phyloP scores from a whole-genome alignment of 1,284 basidiomycete genomes.

The Boletus smithii region DNA sequence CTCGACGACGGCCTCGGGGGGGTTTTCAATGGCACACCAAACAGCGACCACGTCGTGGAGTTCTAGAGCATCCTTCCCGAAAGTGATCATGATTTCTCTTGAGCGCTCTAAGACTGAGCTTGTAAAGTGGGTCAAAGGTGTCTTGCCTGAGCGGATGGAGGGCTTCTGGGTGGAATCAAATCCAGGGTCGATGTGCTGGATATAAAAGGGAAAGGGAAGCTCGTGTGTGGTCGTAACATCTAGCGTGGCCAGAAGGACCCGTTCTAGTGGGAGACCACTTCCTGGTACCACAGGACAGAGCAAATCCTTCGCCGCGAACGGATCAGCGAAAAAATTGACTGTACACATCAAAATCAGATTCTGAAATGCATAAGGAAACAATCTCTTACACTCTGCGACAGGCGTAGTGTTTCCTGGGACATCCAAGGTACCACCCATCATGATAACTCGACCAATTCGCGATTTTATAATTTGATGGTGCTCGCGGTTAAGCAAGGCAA shows the following conservation, averaged over 20 bases:
- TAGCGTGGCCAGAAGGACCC: constrained; percentile 72
- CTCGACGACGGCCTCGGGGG: constrained; percentile 39
- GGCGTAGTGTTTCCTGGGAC: constrained; percentile 89
- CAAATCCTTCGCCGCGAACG: constrained; percentile 75
- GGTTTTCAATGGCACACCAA: constrained; percentile 75
- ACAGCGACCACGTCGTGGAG: constrained; percentile 80
- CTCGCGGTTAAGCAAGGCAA: constrained; percentile 66
- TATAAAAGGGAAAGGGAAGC: constrained; percentile 69
- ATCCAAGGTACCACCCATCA: constrained; percentile 97
- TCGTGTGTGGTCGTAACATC: constrained; percentile 81
- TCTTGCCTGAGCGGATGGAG: constrained; percentile 43
- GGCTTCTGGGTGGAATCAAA: constrained; percentile 51
- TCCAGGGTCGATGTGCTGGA: constrained; percentile 47
- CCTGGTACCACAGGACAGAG: constrained; percentile 41
- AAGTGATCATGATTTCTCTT: constrained; percentile 64
- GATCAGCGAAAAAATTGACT: constrained; percentile 96
- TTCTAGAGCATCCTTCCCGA: constrained; percentile 81
- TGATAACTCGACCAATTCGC: constrained; percentile 70
- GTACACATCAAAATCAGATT: constrained; percentile 8
- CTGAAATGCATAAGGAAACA: constrained; percentile 7
- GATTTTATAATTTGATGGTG: constrained; percentile 56
- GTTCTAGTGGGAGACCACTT: constrained; percentile 53
- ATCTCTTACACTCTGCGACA: constrained; percentile 68
- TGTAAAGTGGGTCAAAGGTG: constrained; percentile 69
- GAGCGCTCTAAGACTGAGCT: constrained; percentile 76